Evolutionary conservation across 345 rosid genomes (phyloP), one percentile per base, ranked within the genome.

Genomic region (Kernera saxatilis): DNA sequence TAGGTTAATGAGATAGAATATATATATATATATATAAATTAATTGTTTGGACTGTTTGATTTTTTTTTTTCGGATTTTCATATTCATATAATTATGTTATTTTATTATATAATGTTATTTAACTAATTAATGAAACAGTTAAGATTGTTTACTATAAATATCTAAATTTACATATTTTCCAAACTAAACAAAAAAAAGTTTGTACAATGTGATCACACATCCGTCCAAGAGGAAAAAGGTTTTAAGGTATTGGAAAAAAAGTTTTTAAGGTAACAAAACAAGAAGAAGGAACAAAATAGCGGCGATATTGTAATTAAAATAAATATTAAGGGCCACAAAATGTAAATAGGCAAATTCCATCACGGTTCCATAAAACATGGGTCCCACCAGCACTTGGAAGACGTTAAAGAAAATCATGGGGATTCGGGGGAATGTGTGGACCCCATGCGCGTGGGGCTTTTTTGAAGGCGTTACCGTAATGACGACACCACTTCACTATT

Each of bases 401-500:
- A 51, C 62, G 78, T 59, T 75, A 67, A 69, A 68, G 35, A 43
- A 67, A 68, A 68, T 52, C 54, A 75, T 75, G 64, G 74, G 70
- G 74, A 60, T 74, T 58, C 67, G 78, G 37, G 56, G 14, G 15
- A 15, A 17, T 8, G 64, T 8, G 49, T 50, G 74, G 69, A n/a
- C 36, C 73, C 62, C 51, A 44, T 25, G 15, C 69, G 64, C 74
- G 70, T 60, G 72, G 19, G 14, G 14, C 2, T 14, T 56, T 50
- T 6, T n/a, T 21, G 7, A 63, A 72, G 18, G 51, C 72, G 63
- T 75, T 51, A 40, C 40, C 64, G 56, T 74, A 58, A 59, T 60
- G 49, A 74, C 78, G 55, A 49, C 73, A 64, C 55, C 40, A 27
- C 59, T 36, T 25, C 49, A 48, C 56, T 23, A n/a, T n/a, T n/a